A percentile compares a stretch with the other conserved stretches of the same genome.
Conservation (phyloP, 1,284 basidiomycete genomes). For the Ganoderma leucocontextum region DNA sequence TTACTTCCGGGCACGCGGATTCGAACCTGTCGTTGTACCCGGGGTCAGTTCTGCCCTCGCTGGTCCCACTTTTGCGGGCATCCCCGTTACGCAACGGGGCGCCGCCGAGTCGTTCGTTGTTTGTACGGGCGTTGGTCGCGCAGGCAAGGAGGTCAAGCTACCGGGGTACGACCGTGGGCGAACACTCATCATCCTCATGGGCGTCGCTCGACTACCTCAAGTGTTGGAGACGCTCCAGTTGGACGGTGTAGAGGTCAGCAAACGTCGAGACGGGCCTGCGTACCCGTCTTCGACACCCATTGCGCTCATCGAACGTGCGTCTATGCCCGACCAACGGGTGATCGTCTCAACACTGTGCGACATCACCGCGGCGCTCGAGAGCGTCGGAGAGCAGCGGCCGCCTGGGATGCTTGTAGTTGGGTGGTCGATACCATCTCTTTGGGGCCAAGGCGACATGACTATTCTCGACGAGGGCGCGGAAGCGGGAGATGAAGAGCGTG, state of each 20-base stretch:
- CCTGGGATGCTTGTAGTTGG: slow-evolving; percentile 97
- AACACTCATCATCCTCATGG: slow-evolving; percentile 92
- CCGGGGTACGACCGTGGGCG: slow-evolving; percentile 88
- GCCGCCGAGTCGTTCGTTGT: slow-evolving; percentile 90
- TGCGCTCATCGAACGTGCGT: slow-evolving; percentile 93
- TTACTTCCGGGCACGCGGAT: slow-evolving; percentile 87
- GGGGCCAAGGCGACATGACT: slow-evolving; percentile 59
- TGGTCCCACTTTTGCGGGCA: slow-evolving; percentile 88
- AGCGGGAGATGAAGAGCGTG: slow-evolving; percentile 55
- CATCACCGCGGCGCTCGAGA: slow-evolving; percentile 78
- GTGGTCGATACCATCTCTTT: slow-evolving; percentile 82
- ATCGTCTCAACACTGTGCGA: slow-evolving; percentile 82
- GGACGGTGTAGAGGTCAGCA: slow-evolving; percentile 25
- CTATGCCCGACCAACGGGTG: slow-evolving; percentile 90
- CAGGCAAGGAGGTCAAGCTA: slow-evolving; percentile 85
- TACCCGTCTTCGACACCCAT: slow-evolving; percentile 87
- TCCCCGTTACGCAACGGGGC: slow-evolving; percentile 95
- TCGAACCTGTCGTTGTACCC: slow-evolving; percentile 86
- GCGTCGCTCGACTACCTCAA: slow-evolving; percentile 84
- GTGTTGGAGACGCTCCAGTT: slow-evolving; percentile 72
- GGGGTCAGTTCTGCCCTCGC: slow-evolving; percentile 92
- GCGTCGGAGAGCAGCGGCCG: slow-evolving; percentile 86
- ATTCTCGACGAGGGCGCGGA: slow-evolving; percentile 59
- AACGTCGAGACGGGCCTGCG: slow-evolving; percentile 57
- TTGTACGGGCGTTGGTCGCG: slow-evolving; percentile 92